Evolutionary conservation across 805 yeast genomes (phyloP), one percentile per base, ranked within the genome.

Genomic region (Crinitomyces ghanaensis): DNA sequence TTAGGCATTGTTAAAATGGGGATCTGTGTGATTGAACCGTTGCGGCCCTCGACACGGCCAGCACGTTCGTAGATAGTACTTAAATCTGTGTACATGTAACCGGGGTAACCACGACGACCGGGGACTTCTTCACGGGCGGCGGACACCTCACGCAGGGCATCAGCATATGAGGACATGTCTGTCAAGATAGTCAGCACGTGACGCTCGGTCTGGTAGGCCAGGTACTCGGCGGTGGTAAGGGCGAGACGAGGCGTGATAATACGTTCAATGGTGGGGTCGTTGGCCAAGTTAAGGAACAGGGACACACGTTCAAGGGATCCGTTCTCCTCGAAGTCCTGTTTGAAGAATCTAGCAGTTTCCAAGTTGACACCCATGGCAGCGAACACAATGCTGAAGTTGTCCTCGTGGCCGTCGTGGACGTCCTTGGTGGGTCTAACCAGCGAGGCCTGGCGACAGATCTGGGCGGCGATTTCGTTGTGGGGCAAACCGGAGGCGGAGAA

Each of bases 91-190:
- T 91, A 91, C 99, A 91, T 91, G 63, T 91, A 91, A 81, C 99
- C 99, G 45, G 99, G 99, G 64, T 91, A 91, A 71, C 99, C 99
- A 77, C 99, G 85, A 74, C 99, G 85, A 72, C 99, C 99, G 57
- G 98, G 98, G 30, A 91, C 98, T 67, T 93, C 98, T 66, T 91
- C 99, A 72, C 99, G 85, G 31, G 99, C 99, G 41, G 99, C 98
- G 43, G 96, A 85, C 33, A 91, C 98, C 68, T 91, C 99, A 77
- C 99, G 86, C 57, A 91, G 69, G 26, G 99, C 99, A 61, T 91
- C 99, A 26, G 99, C 99, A 59, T 91, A 91, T n/a, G 98, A 91
- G 18, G 96, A 84, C 99, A 91, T 91, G 67, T 91, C 99, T 32
- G 99, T 93, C 58, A 91, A 73, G 54, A 91, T 88, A 34, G 97